A percentile compares a stretch with the other conserved stretches of the same genome.
Evolutionary conservation across 345 rosid genomes (phyloP).

Genomic region (Acer campestre): DNA sequence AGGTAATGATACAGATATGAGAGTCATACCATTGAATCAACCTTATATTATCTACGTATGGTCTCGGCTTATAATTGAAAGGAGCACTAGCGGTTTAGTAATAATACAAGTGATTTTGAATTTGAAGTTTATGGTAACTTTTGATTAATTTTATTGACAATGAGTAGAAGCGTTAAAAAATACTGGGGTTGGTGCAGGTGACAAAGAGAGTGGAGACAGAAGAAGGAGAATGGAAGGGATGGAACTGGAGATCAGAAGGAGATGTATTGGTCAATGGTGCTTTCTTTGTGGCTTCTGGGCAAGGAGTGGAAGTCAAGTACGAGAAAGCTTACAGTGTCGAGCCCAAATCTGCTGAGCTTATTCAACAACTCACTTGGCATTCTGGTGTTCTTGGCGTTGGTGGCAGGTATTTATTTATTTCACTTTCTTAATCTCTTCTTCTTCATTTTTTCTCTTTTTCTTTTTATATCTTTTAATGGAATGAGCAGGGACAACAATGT

Average conservation of each 20-base stretch:
- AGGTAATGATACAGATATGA: too few relatives aligned
- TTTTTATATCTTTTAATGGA: slow-evolving; percentile 1
- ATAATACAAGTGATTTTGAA: too few relatives aligned
- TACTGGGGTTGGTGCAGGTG: slow-evolving; percentile 48
- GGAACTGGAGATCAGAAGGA: slow-evolving; percentile 98
- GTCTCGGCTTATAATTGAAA: not conserved
- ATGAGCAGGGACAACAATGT: slow-evolving; percentile 72
- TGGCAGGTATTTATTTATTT: slow-evolving; percentile 49
- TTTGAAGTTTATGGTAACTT: too few relatives aligned
- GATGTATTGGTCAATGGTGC: slow-evolving; percentile 93
- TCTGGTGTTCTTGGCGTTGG: slow-evolving; percentile 80
- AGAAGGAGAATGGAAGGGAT: slow-evolving; percentile 70
- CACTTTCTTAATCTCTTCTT: not conserved
- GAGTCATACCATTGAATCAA: too few relatives aligned
- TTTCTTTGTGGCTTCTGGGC: slow-evolving; percentile 81
- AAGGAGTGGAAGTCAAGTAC: slow-evolving; percentile 66
- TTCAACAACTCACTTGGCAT: slow-evolving; percentile 62
- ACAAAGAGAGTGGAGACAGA: slow-evolving; percentile 87
- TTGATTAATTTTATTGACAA: too few relatives aligned
- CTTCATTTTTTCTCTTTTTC: not conserved
- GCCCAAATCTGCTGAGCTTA: slow-evolving; percentile 79
- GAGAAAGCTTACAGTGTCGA: slow-evolving; percentile 92
- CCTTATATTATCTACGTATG: too few relatives aligned
- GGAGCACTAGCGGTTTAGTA: too few relatives aligned
- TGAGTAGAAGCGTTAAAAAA: too few relatives aligned